Evolutionary conservation across 73 alveolate genomes (phyloP).

Genomic region (Symbiodinium pilosum): DNA sequence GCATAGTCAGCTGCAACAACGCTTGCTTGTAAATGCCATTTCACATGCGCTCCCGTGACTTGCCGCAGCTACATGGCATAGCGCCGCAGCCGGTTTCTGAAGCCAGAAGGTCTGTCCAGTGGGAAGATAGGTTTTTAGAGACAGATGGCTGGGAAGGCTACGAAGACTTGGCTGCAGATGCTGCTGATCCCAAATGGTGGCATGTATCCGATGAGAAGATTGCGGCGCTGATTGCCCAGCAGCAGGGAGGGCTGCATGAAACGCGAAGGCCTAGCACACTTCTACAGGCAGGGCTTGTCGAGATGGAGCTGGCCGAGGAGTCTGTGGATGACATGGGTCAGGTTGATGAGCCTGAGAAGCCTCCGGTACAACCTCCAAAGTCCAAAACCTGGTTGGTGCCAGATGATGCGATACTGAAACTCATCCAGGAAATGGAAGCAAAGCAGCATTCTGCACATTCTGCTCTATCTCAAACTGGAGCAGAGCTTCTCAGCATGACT

Average conservation of each 20-base stretch:
- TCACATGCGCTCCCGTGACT: not conserved
- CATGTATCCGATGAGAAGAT: conserved; percentile 24
- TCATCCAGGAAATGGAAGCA: not conserved
- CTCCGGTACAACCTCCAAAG: not conserved
- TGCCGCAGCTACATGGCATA: not conserved
- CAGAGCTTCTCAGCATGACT: not conserved
- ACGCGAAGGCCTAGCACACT: too few species aligned
- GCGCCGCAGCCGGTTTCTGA: not conserved
- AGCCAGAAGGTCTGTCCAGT: not conserved
- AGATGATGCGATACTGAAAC: not conserved
- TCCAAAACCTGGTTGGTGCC: not conserved
- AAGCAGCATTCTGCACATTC: too few species aligned
- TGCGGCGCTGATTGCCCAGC: not conserved
- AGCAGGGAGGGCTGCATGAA: not conserved
- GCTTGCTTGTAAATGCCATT: not conserved
- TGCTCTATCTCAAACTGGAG: not conserved
- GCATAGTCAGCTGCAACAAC: not conserved
- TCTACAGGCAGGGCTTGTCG: too few species aligned
- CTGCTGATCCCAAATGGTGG: conserved; percentile 23
- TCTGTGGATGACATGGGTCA: too few species aligned
- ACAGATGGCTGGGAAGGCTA: conserved; percentile 81
- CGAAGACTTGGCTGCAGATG: not conserved
- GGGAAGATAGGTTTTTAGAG: conserved; percentile 43
- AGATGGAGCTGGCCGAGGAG: too few species aligned
- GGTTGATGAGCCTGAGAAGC: not conserved